Evolutionary conservation across 106 monocot genomes (phyloP), one percentile per base, ranked within the genome.

Genomic region (Dioscorea dumetorum): DNA sequence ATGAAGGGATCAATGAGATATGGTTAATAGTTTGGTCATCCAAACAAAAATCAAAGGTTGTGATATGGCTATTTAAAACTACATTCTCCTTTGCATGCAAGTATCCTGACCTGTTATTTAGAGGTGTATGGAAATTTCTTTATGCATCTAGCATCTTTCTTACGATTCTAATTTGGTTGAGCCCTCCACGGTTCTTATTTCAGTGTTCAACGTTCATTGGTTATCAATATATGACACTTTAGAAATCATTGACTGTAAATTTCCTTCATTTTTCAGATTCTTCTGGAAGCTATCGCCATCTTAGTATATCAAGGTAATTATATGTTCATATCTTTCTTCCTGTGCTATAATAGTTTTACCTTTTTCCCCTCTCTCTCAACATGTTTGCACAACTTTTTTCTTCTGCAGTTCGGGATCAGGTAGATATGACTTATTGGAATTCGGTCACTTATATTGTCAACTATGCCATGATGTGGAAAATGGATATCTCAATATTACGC

Each of bases 211-310:
- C 41, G 2, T 41, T 41, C 41, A 41, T 2, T 6, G 41, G 41
- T 41, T 41, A 41, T 10, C 41, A 41, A n/a, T 41, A 10, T 41
- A 8, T 10, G 41, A 41, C 41, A 6, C 0, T 41, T 41, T 41
- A 41, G 41, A 41, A 41, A 41, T 41, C 41, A 41, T 41, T 10
- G 41, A 10, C 10, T 41, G 41, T 3, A 41, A 41, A 3, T 5
- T 6, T 41, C 6, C 41, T 10, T 62, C n/a, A n/a, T 61, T 49
- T 24, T 60, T n/a, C 71, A 71, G 71, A 71, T 61, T n/a, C 14
- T 49, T 8, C 9, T 71, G 71, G 71, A 61, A 71, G 41, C 24
- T 71, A 71, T 32, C 71, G 0, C 7, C 71, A 61, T 11, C 48
- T 71, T 61, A 19, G 4, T 54, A 22, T 4, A 14, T 15, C 12